These are phyloP conservation scores for Elongisporangium prolatum DNA, from an alignment of 352 stramenopile species.

Conservation along the genomic window DNA sequence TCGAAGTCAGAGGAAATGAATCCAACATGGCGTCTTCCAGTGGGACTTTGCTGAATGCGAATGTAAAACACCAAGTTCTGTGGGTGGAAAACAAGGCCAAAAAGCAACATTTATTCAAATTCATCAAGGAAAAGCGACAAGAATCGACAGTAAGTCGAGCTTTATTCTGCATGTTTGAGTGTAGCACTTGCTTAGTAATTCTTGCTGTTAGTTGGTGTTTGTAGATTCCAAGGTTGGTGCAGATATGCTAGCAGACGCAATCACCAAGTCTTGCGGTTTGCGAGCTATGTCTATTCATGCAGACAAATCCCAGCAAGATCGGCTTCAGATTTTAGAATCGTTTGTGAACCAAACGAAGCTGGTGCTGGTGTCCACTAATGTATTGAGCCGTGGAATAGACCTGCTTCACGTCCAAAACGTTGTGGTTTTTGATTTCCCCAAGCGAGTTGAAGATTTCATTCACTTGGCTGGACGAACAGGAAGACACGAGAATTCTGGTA, in stretches of 20 bases:
- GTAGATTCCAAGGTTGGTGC: constrained; percentile 60
- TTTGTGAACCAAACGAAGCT: constrained; percentile 47
- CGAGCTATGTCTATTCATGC: constrained; percentile 43
- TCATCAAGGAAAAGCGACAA: constrained; percentile 21
- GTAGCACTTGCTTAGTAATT: no score
- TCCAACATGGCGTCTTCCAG: neutral
- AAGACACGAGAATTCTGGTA: constrained; percentile 14
- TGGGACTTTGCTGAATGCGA: constrained; percentile 18
- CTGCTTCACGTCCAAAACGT: constrained; percentile 59
- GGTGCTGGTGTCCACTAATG: constrained; percentile 62
- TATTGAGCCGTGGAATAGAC: constrained; percentile 73
- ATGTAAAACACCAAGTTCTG: constrained; percentile 27
- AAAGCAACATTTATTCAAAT: constrained; percentile 48
- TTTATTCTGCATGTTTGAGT: no score
- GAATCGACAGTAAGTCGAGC: constrained; percentile 37
- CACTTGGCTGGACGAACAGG: constrained; percentile 55
- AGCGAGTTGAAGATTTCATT: constrained; percentile 51
- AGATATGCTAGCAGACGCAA: constrained; percentile 50
- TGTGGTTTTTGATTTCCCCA: constrained; percentile 71
- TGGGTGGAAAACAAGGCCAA: constrained; percentile 61
- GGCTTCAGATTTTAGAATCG: constrained; percentile 42
- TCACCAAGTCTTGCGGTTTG: constrained; percentile 35
- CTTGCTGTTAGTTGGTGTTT: constrained; percentile 69
- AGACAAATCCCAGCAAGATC: constrained; percentile 57
- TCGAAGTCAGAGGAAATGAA: constrained; percentile 22